These are phyloP conservation scores for Amaranthus hypochondriacus DNA, from an alignment of 148 eudicot genomes.

Conservation along the genomic window DNA sequence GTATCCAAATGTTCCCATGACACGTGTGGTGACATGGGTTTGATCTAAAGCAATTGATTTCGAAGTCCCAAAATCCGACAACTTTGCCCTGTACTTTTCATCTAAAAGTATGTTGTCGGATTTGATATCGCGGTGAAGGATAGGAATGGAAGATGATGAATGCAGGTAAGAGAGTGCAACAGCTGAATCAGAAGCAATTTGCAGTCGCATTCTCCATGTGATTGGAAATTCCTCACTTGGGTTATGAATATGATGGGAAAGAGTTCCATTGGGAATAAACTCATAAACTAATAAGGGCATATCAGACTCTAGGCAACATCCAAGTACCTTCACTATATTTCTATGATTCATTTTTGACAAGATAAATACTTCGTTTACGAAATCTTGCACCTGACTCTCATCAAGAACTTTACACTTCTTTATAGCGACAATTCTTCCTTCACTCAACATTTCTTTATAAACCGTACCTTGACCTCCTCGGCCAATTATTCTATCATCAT, in stretches of 20 bases:
- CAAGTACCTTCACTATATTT: conserved; percentile 25
- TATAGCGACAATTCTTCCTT: conserved; percentile 26
- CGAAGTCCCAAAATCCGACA: conserved; percentile 22
- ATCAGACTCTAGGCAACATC: conserved; percentile 31
- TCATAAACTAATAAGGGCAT: conserved; percentile 27
- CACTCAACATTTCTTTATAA: conserved; percentile 23
- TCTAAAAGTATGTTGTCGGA: conserved; percentile 26
- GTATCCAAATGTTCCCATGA: conserved; percentile 28
- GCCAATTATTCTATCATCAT: conserved; percentile 16
- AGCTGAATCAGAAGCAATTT: conserved; percentile 22
- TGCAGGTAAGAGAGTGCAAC: conserved; percentile 24
- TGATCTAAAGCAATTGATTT: conserved; percentile 19
- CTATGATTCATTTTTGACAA: conserved; percentile 24
- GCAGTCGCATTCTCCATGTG: conserved; percentile 25
- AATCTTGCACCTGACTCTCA: conserved; percentile 14
- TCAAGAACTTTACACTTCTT: conserved; percentile 14
- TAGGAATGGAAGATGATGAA: conserved; percentile 17
- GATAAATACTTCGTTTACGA: conserved; percentile 26
- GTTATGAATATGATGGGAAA: conserved; percentile 21
- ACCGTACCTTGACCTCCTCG: conserved; percentile 30
- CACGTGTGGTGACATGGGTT: conserved; percentile 20
- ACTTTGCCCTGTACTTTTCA: conserved; percentile 18
- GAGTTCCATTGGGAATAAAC: conserved; percentile 24
- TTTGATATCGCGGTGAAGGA: conserved; percentile 25
- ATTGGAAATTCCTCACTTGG: conserved; percentile 18